Base-by-base conservation (phyloP, 176 grass and related monocot genomes). In the Oryza coarctata region DNA sequence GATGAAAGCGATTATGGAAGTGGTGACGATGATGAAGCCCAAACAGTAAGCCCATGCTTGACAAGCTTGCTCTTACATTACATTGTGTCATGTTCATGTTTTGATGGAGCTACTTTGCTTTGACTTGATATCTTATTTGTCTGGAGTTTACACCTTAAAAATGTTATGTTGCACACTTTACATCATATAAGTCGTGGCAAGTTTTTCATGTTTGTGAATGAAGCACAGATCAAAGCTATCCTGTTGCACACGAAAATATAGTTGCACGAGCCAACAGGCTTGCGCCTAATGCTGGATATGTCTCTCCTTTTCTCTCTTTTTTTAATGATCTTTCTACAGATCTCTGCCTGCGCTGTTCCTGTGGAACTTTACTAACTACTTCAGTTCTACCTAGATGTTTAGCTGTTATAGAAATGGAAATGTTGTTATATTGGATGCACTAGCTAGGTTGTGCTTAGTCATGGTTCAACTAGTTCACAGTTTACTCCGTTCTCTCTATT, bases 1-100 rank as follows among this genome's bases (percentile, higher is more conserved):
- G 85, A 97, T 1, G 89, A 83, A 3, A 79, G 82, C 33, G 52
- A 26, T 26, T 63, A 84, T 43, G 82, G 57, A 15, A 89, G 87
- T 72, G 76, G 69, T 64, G 90, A 86, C 66, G 85, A 80, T 69
- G 90, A 90, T 79, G 83, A 80, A 49, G 88, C 76, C 29, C 87
- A 82, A 87, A 95, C 79, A 18, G 95, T 98, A 90, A 93, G 88
- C 41, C 71, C 33, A 9, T 10, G 40, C 52, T 74, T 43, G 6
- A n/a, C 15, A 40, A 28, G 70, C 0, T 29, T 41, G 8, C 57
- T 67, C 61, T 29, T 81, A 25, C 22, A 67, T 55, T 62, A 36
- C 8, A 60, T 10, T 60, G n/a, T 60, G 55, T 2, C 9, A 60
- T 60, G 55, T 9, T 25, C 18, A 22, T 55, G 15, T 55, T 55